Evolutionary conservation across 306 rosid genomes (phyloP), one percentile per base, ranked within the genome.

Genomic region (Pyrus bretschneideri): DNA sequence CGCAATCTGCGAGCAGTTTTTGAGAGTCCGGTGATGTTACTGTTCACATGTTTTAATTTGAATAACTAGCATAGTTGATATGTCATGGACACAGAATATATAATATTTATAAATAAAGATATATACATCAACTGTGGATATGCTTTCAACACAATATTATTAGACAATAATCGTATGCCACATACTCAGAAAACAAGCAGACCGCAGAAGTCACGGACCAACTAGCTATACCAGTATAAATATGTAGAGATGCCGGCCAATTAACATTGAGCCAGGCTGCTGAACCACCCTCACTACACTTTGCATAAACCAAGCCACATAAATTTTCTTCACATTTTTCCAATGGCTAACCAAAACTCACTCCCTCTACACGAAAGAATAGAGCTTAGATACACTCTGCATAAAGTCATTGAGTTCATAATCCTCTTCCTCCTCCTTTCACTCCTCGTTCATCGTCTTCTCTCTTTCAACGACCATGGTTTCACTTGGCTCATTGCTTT

Each of bases 401-500:
- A 82, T 13, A 78, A 69, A 54, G 63, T 61, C 14, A 25, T 71
- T 46, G 55, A 73, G 23, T 25, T 72, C 35, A 22, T 73, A 77
- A 68, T 78, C 68, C 61, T 82, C 45, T 31, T 73, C 71, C 81
- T 71, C 49, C 85, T 82, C 59, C 79, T 77, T 23, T 78, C 76
- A 27, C 67, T 78, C 38, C 75, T 63, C 4, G 23, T 18, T n/a
- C 73, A 82, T 60, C 79, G 85, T n/a, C 58, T 82, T 38, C 31
- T 72, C 72, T 67, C 65, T 61, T 51, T 81, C 40, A 46, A 44
- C 29, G 54, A 62, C 23, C 72, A 38, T 30, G 76, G 69, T 67
- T 72, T 63, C 27, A 9, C 67, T 22, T 78, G 81, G 85, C 38
- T 60, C 46, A 31, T 77, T 2, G 82, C 85, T 14, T 73, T 72